Evolutionary conservation across 2,329 filamentous ascomycete species (phyloP), one percentile per base, ranked within the genome.

Genomic region (Curvularia sp.): DNA sequence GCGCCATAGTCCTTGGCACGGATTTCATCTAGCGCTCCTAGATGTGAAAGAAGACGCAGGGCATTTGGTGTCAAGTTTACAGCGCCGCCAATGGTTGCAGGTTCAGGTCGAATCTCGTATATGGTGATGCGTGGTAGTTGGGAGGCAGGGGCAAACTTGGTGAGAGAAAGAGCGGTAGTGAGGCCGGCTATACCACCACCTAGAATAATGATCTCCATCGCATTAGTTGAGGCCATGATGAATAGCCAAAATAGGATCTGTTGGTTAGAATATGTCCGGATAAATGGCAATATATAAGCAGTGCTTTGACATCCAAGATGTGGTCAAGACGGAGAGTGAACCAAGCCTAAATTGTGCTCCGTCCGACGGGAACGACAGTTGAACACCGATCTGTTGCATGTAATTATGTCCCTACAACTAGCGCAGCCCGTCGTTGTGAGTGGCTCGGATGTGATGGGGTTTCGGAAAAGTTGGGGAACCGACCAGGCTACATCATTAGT

Each of bases 11-110:
- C 67, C 26, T 67, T 58, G 30, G 76, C 69, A 8, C 74, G 73
- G 39, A 81, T 80, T 76, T 65, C 83, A 76, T 63, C 80, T 73
- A 61, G 82, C 3, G 83, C 71, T 3, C 82, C 81, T 9, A 83
- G 69, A 24, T 80, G 74, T 22, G 74, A 73, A 3, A 89, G 76
- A 2, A 89, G 73, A 0, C 85, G 84, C 65, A 88, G 85, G 3
- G 82, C 78, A 64, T 89, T 89, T 0, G 87, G 86, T 0, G 84
- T 83, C 12, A 89, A 70, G 63, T 89, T 86, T 24, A 89, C 82
- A 0, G 86, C 86, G 5, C 87, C 86, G 0, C 86, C 87, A 1
- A 81, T 80, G 0, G 80, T 80, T 12, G 80, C 78, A 3, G 81
- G 78, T 33, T 74, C 66, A 2, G 79, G 73, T 0, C 82, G 79